A percentile compares a stretch with the other conserved stretches of the same genome.
Evolutionary conservation across 257 asterid genomes (phyloP).

Genomic region (Nyctanthes arbortristis): DNA sequence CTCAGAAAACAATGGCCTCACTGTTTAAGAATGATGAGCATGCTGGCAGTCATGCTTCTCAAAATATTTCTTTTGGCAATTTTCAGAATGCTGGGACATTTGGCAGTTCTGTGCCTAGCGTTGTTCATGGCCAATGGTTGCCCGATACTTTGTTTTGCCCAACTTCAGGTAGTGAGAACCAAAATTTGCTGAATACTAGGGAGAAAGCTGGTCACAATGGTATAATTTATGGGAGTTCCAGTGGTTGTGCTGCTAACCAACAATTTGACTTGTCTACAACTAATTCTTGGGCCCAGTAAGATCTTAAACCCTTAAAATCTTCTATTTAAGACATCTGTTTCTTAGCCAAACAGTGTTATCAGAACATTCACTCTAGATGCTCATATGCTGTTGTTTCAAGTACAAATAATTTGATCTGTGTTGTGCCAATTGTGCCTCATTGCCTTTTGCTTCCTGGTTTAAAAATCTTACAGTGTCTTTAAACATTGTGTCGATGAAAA

Average conservation of each 20-base stretch:
- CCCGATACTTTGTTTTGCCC: slow-evolving; percentile 36
- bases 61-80: slow-evolving; percentile 57
- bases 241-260: slow-evolving; percentile 50
- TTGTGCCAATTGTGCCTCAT: neutral
- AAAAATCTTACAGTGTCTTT: neutral
- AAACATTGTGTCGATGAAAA: neutral
- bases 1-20: slow-evolving; percentile 92
- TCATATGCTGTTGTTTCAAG: neutral
- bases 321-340: slow-evolving; percentile 14
- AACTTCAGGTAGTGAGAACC: neutral
- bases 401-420: neutral
- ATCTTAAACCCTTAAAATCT: neutral
- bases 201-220: slow-evolving; percentile 61
- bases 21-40: slow-evolving; percentile 80
- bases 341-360: slow-evolving; percentile 3
- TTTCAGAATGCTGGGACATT: slow-evolving; percentile 61
- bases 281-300: slow-evolving; percentile 82
- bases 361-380: neutral
- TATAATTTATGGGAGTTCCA: slow-evolving; percentile 43
- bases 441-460: neutral
- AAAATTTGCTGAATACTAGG: slow-evolving; percentile 35
- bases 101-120: slow-evolving; percentile 47
- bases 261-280: slow-evolving; percentile 57
- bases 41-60: slow-evolving; percentile 51
- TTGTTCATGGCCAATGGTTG: slow-evolving; percentile 59